Base-by-base conservation (phyloP, 441 rosid genomes). In the Erysimum cheiri region DNA sequence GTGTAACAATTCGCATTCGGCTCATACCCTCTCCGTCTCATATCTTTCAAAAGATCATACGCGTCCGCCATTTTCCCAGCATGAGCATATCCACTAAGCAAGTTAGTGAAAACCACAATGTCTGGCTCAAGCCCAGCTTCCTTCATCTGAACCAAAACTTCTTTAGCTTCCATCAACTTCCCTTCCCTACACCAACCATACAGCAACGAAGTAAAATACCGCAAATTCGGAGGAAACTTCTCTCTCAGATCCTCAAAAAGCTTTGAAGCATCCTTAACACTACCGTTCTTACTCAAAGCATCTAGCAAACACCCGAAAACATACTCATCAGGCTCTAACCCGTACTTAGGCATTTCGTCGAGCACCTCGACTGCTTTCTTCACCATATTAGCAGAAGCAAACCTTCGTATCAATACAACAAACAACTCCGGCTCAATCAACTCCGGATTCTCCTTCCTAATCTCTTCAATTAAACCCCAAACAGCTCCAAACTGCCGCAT, bases 161-260 rank as follows among this genome's bases (percentile, higher is more conserved):
- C 72, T 64, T 78, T 91, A 64, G 97, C 97, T 84, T 93, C 97
- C 73, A 87, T 55, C 55, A 91, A 69, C 86, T 87, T 88, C 72
- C 97, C 96, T 81, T 90, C 92, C 44, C 81, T 82, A 63, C 98
- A 93, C 98, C 98, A 90, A 77, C 97, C 98, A 69, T 93, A 84
- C 76, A 93, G 73, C 85, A 93, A 77, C 7, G 85, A 86, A 8
- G 98, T 93, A 31, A 91, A 91, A 77, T 84, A 87, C 79, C 75
- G 79, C 44, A 91, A 78, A 75, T 69, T 80, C 2, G 90, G 96
- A 15, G 56, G 65, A 75, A 85, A 89, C 54, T 73, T 86, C 57
- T 63, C 80, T 37, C 81, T 82, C 93, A 86, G 85, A 35, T 86
- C 97, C 69, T 89, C 94, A 4, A 91, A 85, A 55, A 91, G 81